These are phyloP conservation scores for Saccharomycopsis oosterbeekiorum DNA, from an alignment of 805 yeast species.

Conservation along the genomic window DNA sequence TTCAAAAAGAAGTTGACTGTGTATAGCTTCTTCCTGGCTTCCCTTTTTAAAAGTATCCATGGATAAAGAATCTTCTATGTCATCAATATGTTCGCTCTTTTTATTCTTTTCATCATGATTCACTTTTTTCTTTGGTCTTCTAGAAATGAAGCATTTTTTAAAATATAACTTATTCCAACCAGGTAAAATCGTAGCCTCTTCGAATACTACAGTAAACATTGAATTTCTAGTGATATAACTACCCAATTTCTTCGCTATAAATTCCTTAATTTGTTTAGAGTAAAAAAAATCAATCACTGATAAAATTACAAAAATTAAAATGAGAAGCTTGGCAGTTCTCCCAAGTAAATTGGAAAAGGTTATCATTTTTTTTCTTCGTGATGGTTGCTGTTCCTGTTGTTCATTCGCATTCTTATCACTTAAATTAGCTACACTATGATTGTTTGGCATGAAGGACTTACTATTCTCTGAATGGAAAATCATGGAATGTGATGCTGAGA, in stretches of 20 bases:
- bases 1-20: slow-evolving; percentile 32
- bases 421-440: too few relatives aligned
- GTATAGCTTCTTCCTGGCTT: slow-evolving; percentile 61
- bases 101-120: background rate
- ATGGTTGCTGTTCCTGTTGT: background rate
- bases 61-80: background rate
- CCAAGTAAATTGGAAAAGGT: background rate
- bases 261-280: slow-evolving; percentile 38
- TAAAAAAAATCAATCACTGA: background rate
- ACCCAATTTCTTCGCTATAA: slow-evolving; percentile 73
- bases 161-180: slow-evolving; percentile 88
- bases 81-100: background rate
- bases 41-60: slow-evolving; percentile 50
- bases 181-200: slow-evolving; percentile 79
- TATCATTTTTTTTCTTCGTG: background rate
- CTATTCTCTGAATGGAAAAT: too few relatives aligned
- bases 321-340: background rate
- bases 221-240: slow-evolving; percentile 76
- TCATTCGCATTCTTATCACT: too few relatives aligned
- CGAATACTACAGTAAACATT: slow-evolving; percentile 76
- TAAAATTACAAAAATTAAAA: background rate
- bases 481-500: too few relatives aligned
- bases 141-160: slow-evolving; percentile 74
- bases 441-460: too few relatives aligned
- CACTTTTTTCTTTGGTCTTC: slow-evolving; percentile 51